Percentiles rank a stretch among this genome's conserved stretches.
Evolutionary conservation across 164 flowering plant genomes (phyloP).

Genomic region (Akebia trifoliata): DNA sequence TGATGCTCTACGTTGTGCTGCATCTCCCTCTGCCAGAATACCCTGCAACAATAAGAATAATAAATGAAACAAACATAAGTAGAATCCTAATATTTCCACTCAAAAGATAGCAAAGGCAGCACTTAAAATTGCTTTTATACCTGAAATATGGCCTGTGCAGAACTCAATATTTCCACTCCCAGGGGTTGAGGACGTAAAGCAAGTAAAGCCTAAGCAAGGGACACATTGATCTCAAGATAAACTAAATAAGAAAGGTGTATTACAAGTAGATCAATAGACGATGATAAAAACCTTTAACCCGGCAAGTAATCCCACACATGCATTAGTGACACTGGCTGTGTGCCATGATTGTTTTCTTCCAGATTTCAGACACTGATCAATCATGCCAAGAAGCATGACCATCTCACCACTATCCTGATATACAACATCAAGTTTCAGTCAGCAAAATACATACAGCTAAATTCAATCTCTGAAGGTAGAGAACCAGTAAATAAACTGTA

Average conservation of each 20-base stretch:
- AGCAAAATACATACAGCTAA: background rate
- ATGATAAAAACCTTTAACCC: constrained; percentile 66
- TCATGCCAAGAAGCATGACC: constrained; percentile 68
- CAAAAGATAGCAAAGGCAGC: background rate
- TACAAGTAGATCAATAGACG: constrained; percentile 1
- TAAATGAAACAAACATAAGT: background rate
- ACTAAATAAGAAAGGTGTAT: background rate
- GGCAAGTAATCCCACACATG: constrained; percentile 83
- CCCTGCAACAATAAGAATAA: constrained; percentile 39
- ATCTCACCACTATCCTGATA: constrained; percentile 72
- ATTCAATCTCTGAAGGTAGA: constrained; percentile 1
- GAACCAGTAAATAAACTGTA: background rate
- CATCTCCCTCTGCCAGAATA: constrained; percentile 84
- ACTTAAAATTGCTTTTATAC: constrained; percentile 26
- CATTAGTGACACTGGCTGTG: constrained; percentile 65
- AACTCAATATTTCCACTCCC: constrained; percentile 51
- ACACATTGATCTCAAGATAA: background rate
- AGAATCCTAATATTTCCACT: background rate
- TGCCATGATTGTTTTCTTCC: constrained; percentile 86
- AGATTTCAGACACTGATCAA: constrained; percentile 78
- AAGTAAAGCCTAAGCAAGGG: constrained; percentile 54
- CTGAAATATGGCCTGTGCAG: constrained; percentile 74
- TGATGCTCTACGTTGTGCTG: constrained; percentile 90
- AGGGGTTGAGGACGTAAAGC: constrained; percentile 64
- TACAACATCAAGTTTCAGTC: constrained; percentile 3